Base-by-base conservation (phyloP, 2,329 filamentous ascomycete species). In the Xylariaceae sp. region DNA sequence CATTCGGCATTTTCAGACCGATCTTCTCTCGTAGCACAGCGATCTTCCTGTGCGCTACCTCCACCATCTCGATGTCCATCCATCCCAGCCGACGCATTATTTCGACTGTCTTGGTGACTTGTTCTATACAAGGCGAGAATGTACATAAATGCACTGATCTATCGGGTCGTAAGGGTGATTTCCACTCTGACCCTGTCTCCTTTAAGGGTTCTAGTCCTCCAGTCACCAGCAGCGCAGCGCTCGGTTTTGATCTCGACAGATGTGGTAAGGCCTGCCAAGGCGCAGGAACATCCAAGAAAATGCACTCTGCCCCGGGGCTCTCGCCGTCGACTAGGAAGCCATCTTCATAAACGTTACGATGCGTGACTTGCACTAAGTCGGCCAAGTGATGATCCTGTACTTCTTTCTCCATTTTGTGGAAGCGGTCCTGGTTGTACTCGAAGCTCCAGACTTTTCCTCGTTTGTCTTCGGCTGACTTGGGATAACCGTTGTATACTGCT, bases 41-140 rank as follows among this genome's bases (percentile, higher is more conserved):
- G 45, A 96, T 79, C 3, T 86, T 83, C 59, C 82, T 84, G 61
- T 96, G 85, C 11, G 83, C 76, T 11, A 99, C 81, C 69, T 96
- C 94, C 1, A 95, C 88, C 89, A 96, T 96, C 59, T 89, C 84
- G 56, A 97, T 95, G 50, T 92, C 87, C 10, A 90, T 80, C 94
- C 94, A 99, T 46, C 89, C 90, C 6, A 90, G 74, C 35, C 83
- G 80, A 47, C 92, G 85, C 68, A 99, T 78, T 11, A 82, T 81
- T 11, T 88, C 86, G 47, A 96, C 85, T 0, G 94, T 97, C 48
- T 85, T 82, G 46, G 87, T 90, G 18, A 95, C 92, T 72, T 99
- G 94, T 70, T 99, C 94, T 57, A 99, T 95, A 69, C 94, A 99
- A 0, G 94, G 94, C 1, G 88, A 95, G 71, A 99, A 99, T 1